A percentile compares a stretch with the other conserved stretches of the same genome.
Evolutionary conservation across 1,284 basidiomycete species (phyloP).

Genomic region (Leucoagaricus sp.): DNA sequence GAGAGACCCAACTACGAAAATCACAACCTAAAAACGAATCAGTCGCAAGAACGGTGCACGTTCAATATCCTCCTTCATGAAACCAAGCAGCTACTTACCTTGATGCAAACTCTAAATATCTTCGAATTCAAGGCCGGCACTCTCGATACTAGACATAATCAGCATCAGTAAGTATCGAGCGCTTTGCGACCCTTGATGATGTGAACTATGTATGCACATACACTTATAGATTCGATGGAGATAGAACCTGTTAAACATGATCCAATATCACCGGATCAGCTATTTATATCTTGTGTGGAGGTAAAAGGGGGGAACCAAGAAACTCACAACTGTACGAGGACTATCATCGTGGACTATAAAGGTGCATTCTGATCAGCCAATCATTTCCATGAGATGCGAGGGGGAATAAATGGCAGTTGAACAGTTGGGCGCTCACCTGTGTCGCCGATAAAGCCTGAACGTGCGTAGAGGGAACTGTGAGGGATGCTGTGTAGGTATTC

Average conservation of each 20-base stretch:
- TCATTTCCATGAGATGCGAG: too few relatives aligned
- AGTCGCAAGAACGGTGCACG: neutral
- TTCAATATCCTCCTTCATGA: neutral
- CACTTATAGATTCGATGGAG: slow-evolving; percentile 1
- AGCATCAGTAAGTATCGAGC: neutral
- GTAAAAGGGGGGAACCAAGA: neutral
- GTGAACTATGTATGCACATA: neutral
- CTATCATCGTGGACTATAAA: neutral
- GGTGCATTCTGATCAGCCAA: too few relatives aligned
- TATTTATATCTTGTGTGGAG: neutral
- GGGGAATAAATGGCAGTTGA: too few relatives aligned
- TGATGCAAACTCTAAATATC: neutral
- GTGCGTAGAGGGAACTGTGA: neutral
- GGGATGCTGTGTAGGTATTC: neutral
- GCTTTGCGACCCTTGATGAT: neutral
- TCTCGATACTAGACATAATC: neutral
- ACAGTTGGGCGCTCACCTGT: too few relatives aligned
- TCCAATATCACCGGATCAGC: too few relatives aligned
- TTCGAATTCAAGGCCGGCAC: neutral
- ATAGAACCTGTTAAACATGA: neutral
- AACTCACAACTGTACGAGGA: slow-evolving; percentile 6
- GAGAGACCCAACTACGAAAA: neutral
- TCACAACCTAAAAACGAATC: neutral
- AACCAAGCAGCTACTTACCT: neutral
- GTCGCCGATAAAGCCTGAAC: slow-evolving; percentile 1